Base-by-base conservation (phyloP, 805 yeast species). In the Candida patagonica region DNA sequence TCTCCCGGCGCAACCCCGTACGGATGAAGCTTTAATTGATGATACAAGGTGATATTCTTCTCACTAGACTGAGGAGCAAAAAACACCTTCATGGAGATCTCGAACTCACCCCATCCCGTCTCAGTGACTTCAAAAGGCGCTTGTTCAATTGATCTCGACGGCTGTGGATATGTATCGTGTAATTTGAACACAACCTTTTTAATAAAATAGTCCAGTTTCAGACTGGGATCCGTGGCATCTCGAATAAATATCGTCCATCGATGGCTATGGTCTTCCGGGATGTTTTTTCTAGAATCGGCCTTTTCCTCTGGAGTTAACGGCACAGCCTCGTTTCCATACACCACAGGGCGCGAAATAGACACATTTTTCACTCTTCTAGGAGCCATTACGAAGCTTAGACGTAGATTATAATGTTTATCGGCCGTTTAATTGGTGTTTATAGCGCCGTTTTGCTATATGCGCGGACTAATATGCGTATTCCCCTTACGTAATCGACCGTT, bases 51-150 rank as follows among this genome's bases (percentile, higher is more conserved):
- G 35, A 92, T 64, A 59, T 82, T 79, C 65, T 92, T 92, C 56
- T 92, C 98, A 50, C 78, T 80, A 12, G 94, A 80, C 15, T 26
- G 34, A 17, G 25, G 10, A 5, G 23, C 32, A 59, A 92, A 92
- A 58, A 79, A 88, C 13, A 92, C 74, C 56, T 88, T 84, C 41
- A 92, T 78, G 26, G 83, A 75, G 45, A 92, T 81, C 55, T 92
- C 99, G 61, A 92, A 92, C 60, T 92, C 99, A 49, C 99, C 99
- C 99, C 99, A 92, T 0, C 99, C 99, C 0, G 97, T 84, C 55
- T 92, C 99, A 1, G 95, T 82, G 22, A 92, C 86, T 58, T 87
- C 94, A 53, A 81, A 92, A 0, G 98, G 98, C 1, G 97, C 96
- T 23, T 67, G 57, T 46, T 92, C 97, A 12, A 89, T 70, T 1